These are phyloP conservation scores for Clathrus columnatus DNA, from an alignment of 768 basidiomycete species.

Conservation along the genomic window DNA sequence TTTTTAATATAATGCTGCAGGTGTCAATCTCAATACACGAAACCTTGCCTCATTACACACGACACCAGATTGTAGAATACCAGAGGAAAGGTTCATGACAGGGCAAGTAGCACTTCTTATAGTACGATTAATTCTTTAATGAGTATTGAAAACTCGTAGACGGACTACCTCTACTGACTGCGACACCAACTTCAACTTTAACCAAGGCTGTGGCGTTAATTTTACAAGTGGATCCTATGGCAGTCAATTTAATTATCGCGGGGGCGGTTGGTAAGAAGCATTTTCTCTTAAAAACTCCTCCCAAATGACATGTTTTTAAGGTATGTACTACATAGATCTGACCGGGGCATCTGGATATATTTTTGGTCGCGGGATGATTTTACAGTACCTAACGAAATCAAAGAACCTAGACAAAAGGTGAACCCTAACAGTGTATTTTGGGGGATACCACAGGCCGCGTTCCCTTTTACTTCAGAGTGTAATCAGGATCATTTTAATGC, in stretches of 20 bases:
- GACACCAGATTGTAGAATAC: slow-evolving; percentile 38
- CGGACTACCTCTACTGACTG: slow-evolving; percentile 36
- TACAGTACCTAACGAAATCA: slow-evolving; percentile 33
- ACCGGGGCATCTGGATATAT: slow-evolving; percentile 47
- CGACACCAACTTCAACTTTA: slow-evolving; percentile 40
- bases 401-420: slow-evolving; percentile 17
- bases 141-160: slow-evolving; percentile 20
- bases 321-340: slow-evolving; percentile 35
- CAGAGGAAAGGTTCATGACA: slow-evolving; percentile 30
- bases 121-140: not conserved
- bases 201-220: slow-evolving; percentile 53
- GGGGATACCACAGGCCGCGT: slow-evolving; percentile 41
- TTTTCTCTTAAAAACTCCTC: slow-evolving; percentile 16
- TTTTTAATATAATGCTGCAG: slow-evolving; percentile 18
- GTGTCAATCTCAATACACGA: slow-evolving; percentile 37
- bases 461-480: slow-evolving; percentile 37
- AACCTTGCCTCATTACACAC: slow-evolving; percentile 54
- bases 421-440: slow-evolving; percentile 22
- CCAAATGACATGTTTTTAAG: not conserved
- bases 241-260: slow-evolving; percentile 35
- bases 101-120: slow-evolving; percentile 30
- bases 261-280: slow-evolving; percentile 45
- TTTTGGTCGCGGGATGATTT: slow-evolving; percentile 46
- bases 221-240: slow-evolving; percentile 37
- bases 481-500: slow-evolving; percentile 47